phyloP scores from a whole-genome alignment of 345 rosid species.

The Chamaenerion angustifolium region DNA sequence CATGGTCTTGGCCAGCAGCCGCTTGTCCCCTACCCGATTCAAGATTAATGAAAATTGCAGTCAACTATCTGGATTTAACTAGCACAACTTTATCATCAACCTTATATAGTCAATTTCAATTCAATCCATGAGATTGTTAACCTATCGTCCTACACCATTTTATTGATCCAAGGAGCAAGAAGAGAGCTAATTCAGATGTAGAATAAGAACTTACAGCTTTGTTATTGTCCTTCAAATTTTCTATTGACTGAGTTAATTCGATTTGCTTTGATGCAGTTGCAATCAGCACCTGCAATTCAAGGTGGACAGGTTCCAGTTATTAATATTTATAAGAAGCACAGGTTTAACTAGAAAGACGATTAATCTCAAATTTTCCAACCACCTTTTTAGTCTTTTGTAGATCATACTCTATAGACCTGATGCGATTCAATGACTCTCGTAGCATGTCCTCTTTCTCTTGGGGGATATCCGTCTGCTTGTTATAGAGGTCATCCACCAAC shows the following conservation, averaged over 20 bases:
- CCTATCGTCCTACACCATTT: too few species aligned
- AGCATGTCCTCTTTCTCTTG: constrained; percentile 84
- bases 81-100: too few species aligned
- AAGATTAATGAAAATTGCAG: too few species aligned
- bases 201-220: constrained; percentile 31
- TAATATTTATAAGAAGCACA: too few species aligned
- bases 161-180: not conserved
- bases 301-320: not conserved
- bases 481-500: constrained; percentile 50
- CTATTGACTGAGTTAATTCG: constrained; percentile 78
- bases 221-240: constrained; percentile 39
- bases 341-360: too few species aligned
- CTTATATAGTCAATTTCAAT: too few species aligned
- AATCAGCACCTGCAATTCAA: constrained; percentile 48
- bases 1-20: constrained; percentile 69
- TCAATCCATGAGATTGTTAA: too few species aligned
- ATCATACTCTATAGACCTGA: constrained; percentile 72
- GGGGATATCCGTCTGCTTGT: constrained; percentile 58
- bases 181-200: not conserved
- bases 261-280: constrained; percentile 85
- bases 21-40: constrained; percentile 26
- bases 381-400: constrained; percentile 84
- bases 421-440: constrained; percentile 66
- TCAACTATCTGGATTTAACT: too few species aligned
- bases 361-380: not conserved